Conservation (phyloP, 2,329 filamentous ascomycete species). For the Fonsecaea multimorphosa region DNA sequence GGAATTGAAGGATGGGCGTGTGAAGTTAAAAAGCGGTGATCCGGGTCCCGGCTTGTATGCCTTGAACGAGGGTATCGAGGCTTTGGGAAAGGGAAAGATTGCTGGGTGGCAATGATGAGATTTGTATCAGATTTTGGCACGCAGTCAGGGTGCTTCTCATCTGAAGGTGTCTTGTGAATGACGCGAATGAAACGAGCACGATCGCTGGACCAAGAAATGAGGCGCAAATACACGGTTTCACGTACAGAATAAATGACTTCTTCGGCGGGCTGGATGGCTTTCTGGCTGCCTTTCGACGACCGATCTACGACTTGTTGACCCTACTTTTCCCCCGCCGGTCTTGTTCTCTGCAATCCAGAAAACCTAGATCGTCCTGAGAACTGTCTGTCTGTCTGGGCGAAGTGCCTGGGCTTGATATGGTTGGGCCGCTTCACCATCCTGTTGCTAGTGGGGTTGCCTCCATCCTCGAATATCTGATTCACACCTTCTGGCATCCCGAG, state of each 20-base stretch:
- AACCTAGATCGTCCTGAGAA: no score
- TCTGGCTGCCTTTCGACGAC: neutral
- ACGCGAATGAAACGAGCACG: slow-evolving; percentile 15
- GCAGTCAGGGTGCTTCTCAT: slow-evolving; percentile 5
- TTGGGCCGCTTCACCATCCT: no score
- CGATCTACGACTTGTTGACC: no score
- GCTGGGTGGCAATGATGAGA: slow-evolving; percentile 11
- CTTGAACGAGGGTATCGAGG: neutral
- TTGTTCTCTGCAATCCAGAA: no score
- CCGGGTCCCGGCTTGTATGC: neutral
- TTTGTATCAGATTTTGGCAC: slow-evolving; percentile 8
- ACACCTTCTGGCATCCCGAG: no score
- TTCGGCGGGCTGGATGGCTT: slow-evolving; percentile 2
- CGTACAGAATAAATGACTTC: slow-evolving; percentile 18
- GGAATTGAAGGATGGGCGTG: slow-evolving; percentile 93
- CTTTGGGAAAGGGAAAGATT: neutral
- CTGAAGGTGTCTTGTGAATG: slow-evolving; percentile 12
- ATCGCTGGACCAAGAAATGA: slow-evolving; percentile 17
- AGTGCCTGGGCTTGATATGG: no score
- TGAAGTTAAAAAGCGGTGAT: slow-evolving; percentile 81
- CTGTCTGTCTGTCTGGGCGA: no score
- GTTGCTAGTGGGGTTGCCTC: no score
- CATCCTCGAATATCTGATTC: no score
- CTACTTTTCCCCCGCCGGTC: no score
- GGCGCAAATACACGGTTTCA: slow-evolving; percentile 18